Base-by-base conservation (phyloP, 2,329 filamentous ascomycete genomes). In the Chaetomium olivaceum region DNA sequence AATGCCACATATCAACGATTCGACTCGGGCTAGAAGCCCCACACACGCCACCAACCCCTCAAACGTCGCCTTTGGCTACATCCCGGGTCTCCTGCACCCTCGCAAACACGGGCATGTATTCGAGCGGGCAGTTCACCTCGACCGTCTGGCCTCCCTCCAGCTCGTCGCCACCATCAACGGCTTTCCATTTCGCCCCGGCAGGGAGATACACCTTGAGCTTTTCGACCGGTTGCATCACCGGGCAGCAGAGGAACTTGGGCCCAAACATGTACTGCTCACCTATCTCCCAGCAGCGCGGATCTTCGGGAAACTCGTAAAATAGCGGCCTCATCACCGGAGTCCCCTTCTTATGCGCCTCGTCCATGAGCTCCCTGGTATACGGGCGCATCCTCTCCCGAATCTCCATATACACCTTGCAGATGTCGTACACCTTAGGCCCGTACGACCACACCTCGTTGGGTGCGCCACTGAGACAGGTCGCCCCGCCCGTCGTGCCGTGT, bases 401-500 rank as follows among this genome's bases (percentile, higher is more conserved):
- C 23, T 11, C 36, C 62, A 64, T 59, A 27, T 64, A 64, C 21
- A 60, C 59, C 25, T 55, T 36, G 57, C 62, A 64, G 11, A 64
- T 64, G 3, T 39, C 62, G 25, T 59, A 64, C 14, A 64, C 62
- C 50, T 23, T 6, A 19, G 27, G n/a, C 21, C 62, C 62, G 36
- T 64, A 64, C 33, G 56, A 60, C 62, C 62, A 64, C 50, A 64
- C 62, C 27, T 64, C 62, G 36, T 64, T 64, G 6, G 48, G 25
- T 1, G 23, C 62, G 14, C 62, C 62, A 21, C 62, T 64, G 4
- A 39, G 39, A 27, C 62, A 64, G 8, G 62, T 46, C 25, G 62
- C 62, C 4, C 62, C 62, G 21, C 62, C 62, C 27, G 48, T 60
- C 3, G 62, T 64, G 8, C 62, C 62, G 6, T 59, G 56, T 21